Percentiles rank a stretch among this genome's conserved stretches.
These are phyloP conservation scores for Clavariopsis aquatica DNA, from an alignment of 495 filamentous ascomycete genomes.

Conservation along the genomic window DNA sequence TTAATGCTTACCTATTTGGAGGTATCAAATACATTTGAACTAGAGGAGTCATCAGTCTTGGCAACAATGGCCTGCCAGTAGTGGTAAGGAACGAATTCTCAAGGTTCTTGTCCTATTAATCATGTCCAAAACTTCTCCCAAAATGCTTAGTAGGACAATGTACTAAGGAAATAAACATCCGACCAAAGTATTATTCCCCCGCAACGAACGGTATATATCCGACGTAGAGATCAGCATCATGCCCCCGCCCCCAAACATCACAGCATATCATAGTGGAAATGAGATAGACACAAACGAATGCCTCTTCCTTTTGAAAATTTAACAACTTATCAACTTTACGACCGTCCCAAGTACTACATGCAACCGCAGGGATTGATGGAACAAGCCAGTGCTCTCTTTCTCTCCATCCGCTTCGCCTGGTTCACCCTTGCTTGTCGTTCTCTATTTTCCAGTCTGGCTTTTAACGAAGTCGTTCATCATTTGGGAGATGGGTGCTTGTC, in stretches of 20 bases:
- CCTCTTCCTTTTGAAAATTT: neutral
- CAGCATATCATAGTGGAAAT: no score
- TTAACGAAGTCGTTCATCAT: conserved; percentile 30
- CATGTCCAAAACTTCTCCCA: no score
- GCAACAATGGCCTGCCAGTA: neutral
- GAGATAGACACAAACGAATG: neutral
- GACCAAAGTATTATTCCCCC: no score
- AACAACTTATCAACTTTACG: neutral
- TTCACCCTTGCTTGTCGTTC: neutral
- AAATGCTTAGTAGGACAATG: no score
- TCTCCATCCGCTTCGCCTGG: neutral
- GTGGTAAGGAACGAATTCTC: neutral
- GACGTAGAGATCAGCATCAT: no score
- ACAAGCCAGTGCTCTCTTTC: conserved; percentile 2
- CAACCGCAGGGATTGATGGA: neutral
- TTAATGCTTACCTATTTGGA: no score
- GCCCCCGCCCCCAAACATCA: no score
- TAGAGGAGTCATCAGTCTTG: neutral
- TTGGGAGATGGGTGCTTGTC: conserved; percentile 12
- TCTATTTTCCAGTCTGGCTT: conserved; percentile 2
- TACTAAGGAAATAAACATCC: no score
- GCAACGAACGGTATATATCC: no score
- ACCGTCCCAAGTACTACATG: no score
- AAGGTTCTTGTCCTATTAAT: neutral
- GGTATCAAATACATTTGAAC: no score